phyloP scores from a whole-genome alignment of 2,329 filamentous ascomycete genomes.

The Septoria linicola region DNA sequence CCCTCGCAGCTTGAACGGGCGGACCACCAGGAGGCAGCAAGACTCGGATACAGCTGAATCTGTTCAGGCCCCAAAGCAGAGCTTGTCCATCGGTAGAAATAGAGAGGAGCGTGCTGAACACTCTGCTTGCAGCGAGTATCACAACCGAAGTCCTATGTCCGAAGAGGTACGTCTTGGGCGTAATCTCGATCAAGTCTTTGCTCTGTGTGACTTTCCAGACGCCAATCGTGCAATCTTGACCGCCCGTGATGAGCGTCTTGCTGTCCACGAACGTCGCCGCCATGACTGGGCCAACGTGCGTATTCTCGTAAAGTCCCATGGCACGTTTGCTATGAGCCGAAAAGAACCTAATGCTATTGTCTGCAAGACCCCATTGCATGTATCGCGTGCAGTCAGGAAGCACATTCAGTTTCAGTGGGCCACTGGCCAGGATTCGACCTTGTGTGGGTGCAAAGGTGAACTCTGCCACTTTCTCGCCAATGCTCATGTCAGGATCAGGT shows the following conservation, averaged over 20 bases:
- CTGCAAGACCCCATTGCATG: slow-evolving; percentile 93
- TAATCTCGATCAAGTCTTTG: slow-evolving; percentile 71
- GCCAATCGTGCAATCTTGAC: slow-evolving; percentile 86
- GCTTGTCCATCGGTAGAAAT: slow-evolving; percentile 78
- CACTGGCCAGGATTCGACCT: slow-evolving; percentile 79
- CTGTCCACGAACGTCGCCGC: slow-evolving; percentile 83
- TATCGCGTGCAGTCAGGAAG: slow-evolving; percentile 85
- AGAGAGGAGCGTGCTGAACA: slow-evolving; percentile 84
- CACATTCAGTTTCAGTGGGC: slow-evolving; percentile 81
- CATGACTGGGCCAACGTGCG: slow-evolving; percentile 87
- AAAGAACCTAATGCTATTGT: slow-evolving; percentile 90
- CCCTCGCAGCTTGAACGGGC: slow-evolving; percentile 67
- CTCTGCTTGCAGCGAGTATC: slow-evolving; percentile 78
- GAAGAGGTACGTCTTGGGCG: slow-evolving; percentile 77
- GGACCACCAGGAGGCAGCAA: slow-evolving; percentile 51
- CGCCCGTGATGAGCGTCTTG: slow-evolving; percentile 85
- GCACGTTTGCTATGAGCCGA: slow-evolving; percentile 82
- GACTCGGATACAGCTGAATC: slow-evolving; percentile 70
- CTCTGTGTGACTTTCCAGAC: slow-evolving; percentile 68
- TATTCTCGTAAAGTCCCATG: slow-evolving; percentile 86
- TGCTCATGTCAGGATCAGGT: slow-evolving; percentile 73
- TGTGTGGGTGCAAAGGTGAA: slow-evolving; percentile 75
- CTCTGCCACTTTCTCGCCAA: slow-evolving; percentile 75
- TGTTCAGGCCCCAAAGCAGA: slow-evolving; percentile 92
- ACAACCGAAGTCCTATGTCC: slow-evolving; percentile 85